Evolutionary conservation across 2,329 filamentous ascomycete genomes (phyloP), one percentile per base, ranked within the genome.

Genomic region (Cercospora brassicicola): DNA sequence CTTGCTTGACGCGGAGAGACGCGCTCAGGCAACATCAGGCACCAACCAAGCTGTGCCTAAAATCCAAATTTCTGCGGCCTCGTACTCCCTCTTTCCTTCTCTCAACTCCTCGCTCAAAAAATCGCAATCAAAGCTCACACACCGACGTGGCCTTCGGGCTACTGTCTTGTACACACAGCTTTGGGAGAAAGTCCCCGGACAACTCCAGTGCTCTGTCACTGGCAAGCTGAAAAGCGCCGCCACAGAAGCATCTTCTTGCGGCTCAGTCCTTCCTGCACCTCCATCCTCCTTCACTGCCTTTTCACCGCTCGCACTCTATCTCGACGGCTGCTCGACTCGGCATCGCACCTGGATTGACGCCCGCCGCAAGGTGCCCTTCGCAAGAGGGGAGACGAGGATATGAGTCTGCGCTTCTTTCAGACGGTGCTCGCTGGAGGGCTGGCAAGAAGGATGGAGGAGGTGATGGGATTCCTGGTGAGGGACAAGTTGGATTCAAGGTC

Each of bases 141-240:
- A 96, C 92, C 90, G 92, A 77, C 75, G 91, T 39, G 67, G 78
- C 76, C 76, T 80, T 57, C 76, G 76, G 76, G 76, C 76, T 78
- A 76, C 72, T 75, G 76, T 76, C 72, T 64, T 81, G 73, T 82
- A 77, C 76, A 80, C 62, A 79, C 74, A 72, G 94, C 94, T 97
- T 97, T 95, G 93, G 94, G 94, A 97, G 94, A 98, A 98, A 98
- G 94, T 98, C 94, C 94, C 94, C 94, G 94, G 94, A 97, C 94
- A 90, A 57, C 26, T n/a, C 72, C 81, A 78, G 78, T 79, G 83
- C 80, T 84, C 56, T 15, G 20, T 59, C 63, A 65, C 71, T 84
- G 83, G 80, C 82, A 81, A 87, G 94, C 93, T 92, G 93, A 96
- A 96, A 97, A 92, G 93, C 94, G 92, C 93, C 94, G 94, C 93